phyloP scores from a whole-genome alignment of 208 protist genomes.

The Leishmania aethiopica region DNA sequence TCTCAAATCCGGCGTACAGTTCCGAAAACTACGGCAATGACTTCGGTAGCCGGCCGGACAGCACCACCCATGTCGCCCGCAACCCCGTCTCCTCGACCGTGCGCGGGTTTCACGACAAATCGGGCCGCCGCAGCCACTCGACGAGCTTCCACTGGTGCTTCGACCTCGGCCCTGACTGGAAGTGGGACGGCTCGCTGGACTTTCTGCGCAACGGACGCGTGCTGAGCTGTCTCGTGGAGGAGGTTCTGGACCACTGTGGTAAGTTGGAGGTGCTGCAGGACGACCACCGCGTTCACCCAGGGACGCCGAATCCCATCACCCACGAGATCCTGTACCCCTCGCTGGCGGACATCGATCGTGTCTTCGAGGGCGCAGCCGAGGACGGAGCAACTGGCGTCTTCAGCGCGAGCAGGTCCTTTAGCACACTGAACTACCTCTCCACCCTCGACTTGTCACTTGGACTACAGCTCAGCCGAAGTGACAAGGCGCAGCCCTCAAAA shows the following conservation, averaged over 20 bases:
- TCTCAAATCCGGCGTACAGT: neutral
- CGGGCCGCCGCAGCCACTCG: neutral
- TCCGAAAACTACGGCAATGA: neutral
- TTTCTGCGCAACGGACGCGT: conserved; percentile 49
- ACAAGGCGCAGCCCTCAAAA: conserved; percentile 10
- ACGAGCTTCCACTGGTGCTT: conserved; percentile 21
- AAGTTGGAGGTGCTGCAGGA: conserved; percentile 27
- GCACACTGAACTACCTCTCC: conserved; percentile 19
- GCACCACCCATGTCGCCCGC: conserved; percentile 1
- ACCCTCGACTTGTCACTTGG: conserved; percentile 13
- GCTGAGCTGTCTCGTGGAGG: conserved; percentile 37
- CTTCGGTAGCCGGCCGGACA: neutral
- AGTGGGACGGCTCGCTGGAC: conserved; percentile 44
- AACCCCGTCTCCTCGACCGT: neutral
- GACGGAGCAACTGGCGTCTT: neutral
- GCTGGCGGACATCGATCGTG: conserved; percentile 34
- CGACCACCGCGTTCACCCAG: conserved; percentile 16
- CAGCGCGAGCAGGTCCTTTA: neutral
- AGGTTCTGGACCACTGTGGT: conserved; percentile 34
- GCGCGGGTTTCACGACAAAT: conserved; percentile 6
- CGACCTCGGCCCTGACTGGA: conserved; percentile 34
- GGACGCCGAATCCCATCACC: conserved; percentile 15
- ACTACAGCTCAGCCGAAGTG: conserved; percentile 19
- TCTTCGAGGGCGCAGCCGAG: neutral
- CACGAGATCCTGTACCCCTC: conserved; percentile 44